Evolutionary conservation across 139 green algal species (phyloP).

Genomic region (Ettlia oleoabundans): DNA sequence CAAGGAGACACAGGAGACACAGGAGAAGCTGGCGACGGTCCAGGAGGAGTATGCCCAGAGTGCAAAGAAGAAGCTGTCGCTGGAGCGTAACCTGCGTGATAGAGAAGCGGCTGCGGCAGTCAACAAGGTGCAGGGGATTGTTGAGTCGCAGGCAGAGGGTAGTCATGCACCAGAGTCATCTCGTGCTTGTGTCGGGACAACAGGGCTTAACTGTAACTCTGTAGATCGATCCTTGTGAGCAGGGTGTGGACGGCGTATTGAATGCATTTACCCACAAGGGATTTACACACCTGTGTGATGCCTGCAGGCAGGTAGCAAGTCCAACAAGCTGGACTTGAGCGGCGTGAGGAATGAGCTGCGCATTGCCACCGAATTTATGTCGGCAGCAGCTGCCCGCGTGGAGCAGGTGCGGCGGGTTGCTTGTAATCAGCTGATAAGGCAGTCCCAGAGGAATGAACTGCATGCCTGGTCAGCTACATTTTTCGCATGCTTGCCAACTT

Average conservation of each 20-base stretch:
- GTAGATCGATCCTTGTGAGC: too few relatives aligned
- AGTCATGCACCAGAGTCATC: not conserved
- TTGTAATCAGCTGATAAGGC: not conserved
- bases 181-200: too few relatives aligned
- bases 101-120: not conserved
- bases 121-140: not conserved
- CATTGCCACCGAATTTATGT: constrained; percentile 33
- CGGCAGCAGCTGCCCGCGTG: constrained; percentile 31
- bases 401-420: constrained; percentile 30
- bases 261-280: too few relatives aligned
- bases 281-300: too few relatives aligned
- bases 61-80: constrained; percentile 32
- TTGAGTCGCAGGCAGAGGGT: not conserved
- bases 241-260: too few relatives aligned
- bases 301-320: not conserved
- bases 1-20: not conserved
- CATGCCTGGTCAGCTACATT: too few relatives aligned
- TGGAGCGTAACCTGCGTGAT: constrained; percentile 5
- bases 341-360: constrained; percentile 31
- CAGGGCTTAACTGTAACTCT: too few relatives aligned
- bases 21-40: constrained; percentile 9
- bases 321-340: not conserved
- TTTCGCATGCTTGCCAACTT: not conserved
- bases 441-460: too few relatives aligned
- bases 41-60: not conserved